These are phyloP conservation scores for Nematodospora valgi DNA, from an alignment of 805 yeast species.

Conservation along the genomic window DNA sequence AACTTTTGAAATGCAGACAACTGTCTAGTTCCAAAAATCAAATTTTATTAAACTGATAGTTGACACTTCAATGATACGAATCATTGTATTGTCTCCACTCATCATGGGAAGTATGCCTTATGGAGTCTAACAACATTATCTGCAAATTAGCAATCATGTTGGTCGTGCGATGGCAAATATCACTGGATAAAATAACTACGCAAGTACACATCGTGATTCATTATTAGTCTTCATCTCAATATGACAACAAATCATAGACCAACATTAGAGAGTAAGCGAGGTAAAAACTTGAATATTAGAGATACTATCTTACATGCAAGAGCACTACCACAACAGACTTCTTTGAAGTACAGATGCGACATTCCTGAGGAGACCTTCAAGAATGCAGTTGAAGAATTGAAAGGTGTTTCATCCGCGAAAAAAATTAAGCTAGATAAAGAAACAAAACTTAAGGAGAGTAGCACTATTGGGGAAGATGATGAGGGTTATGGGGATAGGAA, in stretches of 20 bases:
- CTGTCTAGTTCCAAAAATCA: too few species aligned
- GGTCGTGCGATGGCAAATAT: too few species aligned
- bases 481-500: neutral
- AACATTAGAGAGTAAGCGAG: slow-evolving; percentile 39
- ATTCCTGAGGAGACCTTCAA: slow-evolving; percentile 8
- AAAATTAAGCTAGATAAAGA: neutral
- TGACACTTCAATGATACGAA: too few species aligned
- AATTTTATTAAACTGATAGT: too few species aligned
- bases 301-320: slow-evolving; percentile 37
- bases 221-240: too few species aligned
- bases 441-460: neutral
- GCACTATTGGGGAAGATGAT: slow-evolving; percentile 5
- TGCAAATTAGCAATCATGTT: too few species aligned
- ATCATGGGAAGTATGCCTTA: too few species aligned
- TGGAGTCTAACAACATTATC: too few species aligned
- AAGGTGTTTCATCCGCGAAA: slow-evolving; percentile 8
- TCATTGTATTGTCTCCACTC: too few species aligned
- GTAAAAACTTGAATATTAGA: slow-evolving; percentile 26
- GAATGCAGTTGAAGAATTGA: slow-evolving; percentile 23
- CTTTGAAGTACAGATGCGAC: slow-evolving; percentile 31
- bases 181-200: too few species aligned
- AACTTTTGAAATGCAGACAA: too few species aligned
- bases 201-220: too few species aligned
- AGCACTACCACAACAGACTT: slow-evolving; percentile 27
- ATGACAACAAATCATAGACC: slow-evolving; percentile 46